phyloP scores from a whole-genome alignment of 106 monocot genomes.

The Dioscorea dumetorum region DNA sequence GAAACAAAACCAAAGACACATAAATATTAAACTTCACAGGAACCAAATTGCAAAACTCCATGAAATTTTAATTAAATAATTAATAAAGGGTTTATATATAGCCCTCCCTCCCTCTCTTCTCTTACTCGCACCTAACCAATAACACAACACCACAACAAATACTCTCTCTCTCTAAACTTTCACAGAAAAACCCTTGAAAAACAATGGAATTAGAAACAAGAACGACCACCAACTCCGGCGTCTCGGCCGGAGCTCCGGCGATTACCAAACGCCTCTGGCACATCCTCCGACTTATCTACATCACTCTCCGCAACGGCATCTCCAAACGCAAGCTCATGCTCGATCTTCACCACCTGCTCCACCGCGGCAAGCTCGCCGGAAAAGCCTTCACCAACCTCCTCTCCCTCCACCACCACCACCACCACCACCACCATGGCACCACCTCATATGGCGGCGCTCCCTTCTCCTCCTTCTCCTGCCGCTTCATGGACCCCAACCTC shows the following conservation, averaged over 20 bases:
- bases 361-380: constrained; percentile 34
- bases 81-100: no score
- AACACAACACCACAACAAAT: not conserved
- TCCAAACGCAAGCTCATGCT: constrained; percentile 24
- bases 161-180: not conserved
- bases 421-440: constrained; percentile 1
- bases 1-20: no score
- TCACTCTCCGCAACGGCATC: constrained; percentile 29
- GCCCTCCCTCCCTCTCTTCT: not conserved
- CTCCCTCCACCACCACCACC: constrained; percentile 7
- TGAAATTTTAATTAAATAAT: no score
- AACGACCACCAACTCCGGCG: not conserved
- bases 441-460: not conserved
- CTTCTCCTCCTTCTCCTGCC: constrained; percentile 19
- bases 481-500: constrained; percentile 20
- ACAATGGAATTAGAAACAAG: not conserved
- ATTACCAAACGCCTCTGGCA: constrained; percentile 21
- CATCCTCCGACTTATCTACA: constrained; percentile 13
- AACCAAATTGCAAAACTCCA: no score
- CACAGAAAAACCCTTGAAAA: not conserved
- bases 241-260: not conserved
- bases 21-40: no score
- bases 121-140: constrained; percentile 1
- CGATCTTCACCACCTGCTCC: constrained; percentile 33
- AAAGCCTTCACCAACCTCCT: constrained; percentile 21